A percentile compares a stretch with the other conserved stretches of the same genome.
phyloP scores from a whole-genome alignment of 768 basidiomycete species.

The Leccinum broughii region DNA sequence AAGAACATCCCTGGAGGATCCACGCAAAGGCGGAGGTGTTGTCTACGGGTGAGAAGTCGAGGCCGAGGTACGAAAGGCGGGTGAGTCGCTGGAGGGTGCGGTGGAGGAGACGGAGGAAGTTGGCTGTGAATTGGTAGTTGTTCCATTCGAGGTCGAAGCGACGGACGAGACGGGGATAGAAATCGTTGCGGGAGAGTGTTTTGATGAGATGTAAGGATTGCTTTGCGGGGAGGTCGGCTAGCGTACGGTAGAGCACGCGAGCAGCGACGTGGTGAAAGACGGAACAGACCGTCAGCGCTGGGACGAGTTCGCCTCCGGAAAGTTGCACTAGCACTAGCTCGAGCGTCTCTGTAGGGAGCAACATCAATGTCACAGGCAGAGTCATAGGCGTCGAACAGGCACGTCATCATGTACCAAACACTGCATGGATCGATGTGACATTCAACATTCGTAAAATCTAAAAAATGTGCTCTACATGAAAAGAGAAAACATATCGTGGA shows the following conservation, averaged over 20 bases:
- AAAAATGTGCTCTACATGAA: too few species aligned
- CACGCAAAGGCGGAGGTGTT: slow-evolving; percentile 42
- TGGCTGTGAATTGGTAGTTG: slow-evolving; percentile 39
- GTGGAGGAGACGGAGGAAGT: slow-evolving; percentile 52
- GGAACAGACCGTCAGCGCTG: slow-evolving; percentile 25
- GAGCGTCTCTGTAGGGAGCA: slow-evolving; percentile 30
- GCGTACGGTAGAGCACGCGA: slow-evolving; percentile 39
- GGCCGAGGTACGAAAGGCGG: slow-evolving; percentile 42
- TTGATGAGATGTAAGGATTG: slow-evolving; percentile 40
- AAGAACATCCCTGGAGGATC: slow-evolving; percentile 47
- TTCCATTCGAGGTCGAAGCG: slow-evolving; percentile 47
- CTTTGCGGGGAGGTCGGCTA: slow-evolving; percentile 34
- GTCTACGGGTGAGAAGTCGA: slow-evolving; percentile 48
- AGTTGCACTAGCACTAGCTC: slow-evolving; percentile 33
- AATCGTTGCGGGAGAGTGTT: slow-evolving; percentile 39
- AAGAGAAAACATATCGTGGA: too few species aligned
- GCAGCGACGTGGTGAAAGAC: slow-evolving; percentile 30
- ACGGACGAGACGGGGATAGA: slow-evolving; percentile 44
- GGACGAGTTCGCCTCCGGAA: slow-evolving; percentile 27
- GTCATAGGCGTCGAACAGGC: too few species aligned
- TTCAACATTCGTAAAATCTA: too few species aligned
- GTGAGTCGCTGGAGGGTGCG: slow-evolving; percentile 41
- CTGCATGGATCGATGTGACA: too few species aligned
- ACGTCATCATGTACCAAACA: too few species aligned
- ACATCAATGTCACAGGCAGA: neutral